Evolutionary conservation across 2,329 filamentous ascomycete species (phyloP).

Genomic region (Monosporascus sp.): DNA sequence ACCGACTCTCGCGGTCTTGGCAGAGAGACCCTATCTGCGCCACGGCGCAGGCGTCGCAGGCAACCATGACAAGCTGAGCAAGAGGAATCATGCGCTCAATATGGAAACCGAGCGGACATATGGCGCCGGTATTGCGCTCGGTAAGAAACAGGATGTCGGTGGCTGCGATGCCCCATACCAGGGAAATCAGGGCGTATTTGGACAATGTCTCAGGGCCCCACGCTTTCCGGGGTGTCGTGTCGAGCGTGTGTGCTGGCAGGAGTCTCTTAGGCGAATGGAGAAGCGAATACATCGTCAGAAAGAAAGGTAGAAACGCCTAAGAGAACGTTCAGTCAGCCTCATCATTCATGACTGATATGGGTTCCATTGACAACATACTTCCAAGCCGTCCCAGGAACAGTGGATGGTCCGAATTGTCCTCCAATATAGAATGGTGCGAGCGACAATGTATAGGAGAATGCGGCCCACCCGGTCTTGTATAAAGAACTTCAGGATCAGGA

Average conservation of each 20-base stretch:
- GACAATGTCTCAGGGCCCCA: conserved; percentile 1
- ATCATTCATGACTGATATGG: not conserved
- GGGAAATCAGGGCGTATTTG: conserved; percentile 19
- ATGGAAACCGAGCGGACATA: conserved; percentile 23
- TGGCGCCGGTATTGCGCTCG: conserved; percentile 21
- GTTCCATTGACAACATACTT: conserved; percentile 19
- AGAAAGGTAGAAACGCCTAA: conserved; percentile 28
- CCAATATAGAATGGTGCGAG: conserved; percentile 27
- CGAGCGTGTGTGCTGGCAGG: conserved; percentile 18
- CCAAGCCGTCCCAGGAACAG: conserved; percentile 29
- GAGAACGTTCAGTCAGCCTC: not conserved
- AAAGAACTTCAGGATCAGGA: conserved; percentile 10
- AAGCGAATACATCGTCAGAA: conserved; percentile 18
- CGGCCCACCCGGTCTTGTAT: conserved; percentile 7
- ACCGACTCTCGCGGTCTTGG: conserved; percentile 19
- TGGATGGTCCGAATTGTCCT: conserved; percentile 26
- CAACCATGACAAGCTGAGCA: conserved; percentile 21
- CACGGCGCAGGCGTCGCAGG: conserved; percentile 28
- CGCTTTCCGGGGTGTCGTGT: conserved; percentile 7
- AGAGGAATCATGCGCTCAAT: conserved; percentile 25
- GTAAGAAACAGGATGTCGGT: conserved; percentile 20
- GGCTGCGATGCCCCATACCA: conserved; percentile 28
- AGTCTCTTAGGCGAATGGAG: conserved; percentile 13
- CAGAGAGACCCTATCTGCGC: conserved; percentile 20
- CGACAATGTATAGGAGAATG: conserved; percentile 18